Base-by-base conservation (phyloP, 2,329 filamentous ascomycete genomes). In the Trichoderma atroviride region DNA sequence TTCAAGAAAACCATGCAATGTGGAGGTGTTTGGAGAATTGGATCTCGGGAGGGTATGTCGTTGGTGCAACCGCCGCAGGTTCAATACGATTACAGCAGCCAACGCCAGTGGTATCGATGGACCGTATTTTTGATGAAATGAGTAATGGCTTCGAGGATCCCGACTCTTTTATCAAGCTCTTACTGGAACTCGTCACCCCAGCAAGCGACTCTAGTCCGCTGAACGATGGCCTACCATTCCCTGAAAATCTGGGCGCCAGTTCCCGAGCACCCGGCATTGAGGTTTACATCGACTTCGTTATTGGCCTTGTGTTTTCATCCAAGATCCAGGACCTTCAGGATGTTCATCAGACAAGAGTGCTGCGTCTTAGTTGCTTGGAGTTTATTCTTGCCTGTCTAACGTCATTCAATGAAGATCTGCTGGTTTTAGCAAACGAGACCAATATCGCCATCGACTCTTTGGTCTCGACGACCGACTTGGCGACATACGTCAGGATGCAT, bases 341-440 rank as follows among this genome's bases (percentile, higher is more conserved):
- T 71, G 82, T 88, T 60, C 82, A 88, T 52, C 93, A 96, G 77
- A 86, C 89, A 31, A 88, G 91, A 56, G 85, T 95, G 10, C 82
- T 98, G 66, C 89, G 91, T 60, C 89, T 92, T 73, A 91, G 89
- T 70, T 97, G 94, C 77, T 85, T 99, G 29, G 89, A 93, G 47
- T 97, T 99, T 77, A 91, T 94, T 57, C 83, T 90, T 24, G 88
- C 89, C 3, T 96, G 93, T 76, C 82, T 99, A 27, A 86, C 86
- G 10, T 94, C 89, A 0, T 99, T 99, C 83, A 98, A 99, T 78
- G 96, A 99, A 78, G 91, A 97, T 74, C 86, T 98, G 13, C 91
- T 98, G 52, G 85, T 95, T 35, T 88, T 97, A 74, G 91, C 92
- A 50, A 96, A 93, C 77, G 88, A 91, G 75, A 92, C 92, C 2